Conservation (phyloP, 208 protist genomes). For the Spironucleus salmonicida region DNA sequence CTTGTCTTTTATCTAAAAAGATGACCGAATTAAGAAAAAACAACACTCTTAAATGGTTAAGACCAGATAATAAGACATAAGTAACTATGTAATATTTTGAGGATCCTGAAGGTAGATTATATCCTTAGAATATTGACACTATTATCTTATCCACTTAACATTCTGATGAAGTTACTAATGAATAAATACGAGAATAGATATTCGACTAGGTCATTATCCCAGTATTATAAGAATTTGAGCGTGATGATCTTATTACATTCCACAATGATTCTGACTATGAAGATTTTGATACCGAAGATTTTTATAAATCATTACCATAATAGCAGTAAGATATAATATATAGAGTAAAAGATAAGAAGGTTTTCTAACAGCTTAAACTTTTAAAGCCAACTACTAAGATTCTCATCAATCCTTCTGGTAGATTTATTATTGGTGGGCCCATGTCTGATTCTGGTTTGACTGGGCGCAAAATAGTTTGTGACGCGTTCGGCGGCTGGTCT, state of each 20-base stretch:
- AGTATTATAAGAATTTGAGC: not conserved
- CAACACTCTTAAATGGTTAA: slow-evolving; percentile 70
- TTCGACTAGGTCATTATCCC: slow-evolving; percentile 36
- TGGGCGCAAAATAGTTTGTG: slow-evolving; percentile 99
- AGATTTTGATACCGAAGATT: not conserved
- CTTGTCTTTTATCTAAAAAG: slow-evolving; percentile 64
- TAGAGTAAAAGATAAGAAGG: not conserved
- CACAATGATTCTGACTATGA: not conserved
- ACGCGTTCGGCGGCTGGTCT: slow-evolving; percentile 98
- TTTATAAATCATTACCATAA: not conserved
- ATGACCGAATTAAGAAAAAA: slow-evolving; percentile 61
- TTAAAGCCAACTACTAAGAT: slow-evolving; percentile 64
- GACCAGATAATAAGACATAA: slow-evolving; percentile 92
- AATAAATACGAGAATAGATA: slow-evolving; percentile 57
- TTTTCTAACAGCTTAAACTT: not conserved
- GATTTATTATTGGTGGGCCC: slow-evolving; percentile 96
- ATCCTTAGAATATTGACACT: slow-evolving; percentile 78
- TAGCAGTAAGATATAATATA: not conserved
- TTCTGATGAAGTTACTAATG: slow-evolving; percentile 70
- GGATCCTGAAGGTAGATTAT: slow-evolving; percentile 62
- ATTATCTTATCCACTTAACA: slow-evolving; percentile 97
- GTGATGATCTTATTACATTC: not conserved
- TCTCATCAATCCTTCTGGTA: slow-evolving; percentile 93
- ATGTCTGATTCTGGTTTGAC: slow-evolving; percentile 95
- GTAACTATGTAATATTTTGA: slow-evolving; percentile 93